Percentiles rank a stretch among this genome's conserved stretches.
These are phyloP conservation scores for Yamadazyma siamensis DNA, from an alignment of 1,139 yeast genomes.

Conservation along the genomic window DNA sequence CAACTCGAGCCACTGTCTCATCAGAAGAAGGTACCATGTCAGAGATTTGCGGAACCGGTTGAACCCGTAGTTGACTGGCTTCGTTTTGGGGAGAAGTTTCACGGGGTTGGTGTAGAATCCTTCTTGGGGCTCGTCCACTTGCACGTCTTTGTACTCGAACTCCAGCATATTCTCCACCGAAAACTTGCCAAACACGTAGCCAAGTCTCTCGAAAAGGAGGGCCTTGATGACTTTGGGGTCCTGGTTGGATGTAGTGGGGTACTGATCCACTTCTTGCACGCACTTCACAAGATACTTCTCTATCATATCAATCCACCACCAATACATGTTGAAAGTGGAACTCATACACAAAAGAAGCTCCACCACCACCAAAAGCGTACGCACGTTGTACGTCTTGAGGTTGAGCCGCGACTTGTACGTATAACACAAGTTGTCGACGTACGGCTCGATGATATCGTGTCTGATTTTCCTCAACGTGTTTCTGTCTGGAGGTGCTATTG, in stretches of 20 bases:
- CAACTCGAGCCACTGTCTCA: slow-evolving; percentile 62
- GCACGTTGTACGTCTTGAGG: slow-evolving; percentile 58
- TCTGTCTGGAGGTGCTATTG: slow-evolving; percentile 28
- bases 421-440: slow-evolving; percentile 57
- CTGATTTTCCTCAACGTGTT: slow-evolving; percentile 59
- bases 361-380: slow-evolving; percentile 40
- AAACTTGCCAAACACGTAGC: slow-evolving; percentile 34
- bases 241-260: slow-evolving; percentile 27
- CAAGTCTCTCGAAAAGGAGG: slow-evolving; percentile 38
- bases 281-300: slow-evolving; percentile 43
- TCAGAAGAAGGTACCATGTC: slow-evolving; percentile 75
- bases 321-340: slow-evolving; percentile 32
- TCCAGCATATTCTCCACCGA: slow-evolving; percentile 14
- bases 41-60: slow-evolving; percentile 62
- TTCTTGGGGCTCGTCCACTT: slow-evolving; percentile 8
- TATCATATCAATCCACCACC: slow-evolving; percentile 50
- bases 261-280: slow-evolving; percentile 37
- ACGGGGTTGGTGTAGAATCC: slow-evolving; percentile 9
- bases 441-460: slow-evolving; percentile 61
- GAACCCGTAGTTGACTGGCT: slow-evolving; percentile 26
- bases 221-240: slow-evolving; percentile 42
- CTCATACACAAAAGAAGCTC: slow-evolving; percentile 55
- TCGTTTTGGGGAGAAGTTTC: slow-evolving; percentile 11
- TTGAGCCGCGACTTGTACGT: slow-evolving; percentile 58
- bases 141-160: background rate